Evolutionary conservation across 1,284 basidiomycete species (phyloP).

Genomic region (Rhodotorula glutinis): DNA sequence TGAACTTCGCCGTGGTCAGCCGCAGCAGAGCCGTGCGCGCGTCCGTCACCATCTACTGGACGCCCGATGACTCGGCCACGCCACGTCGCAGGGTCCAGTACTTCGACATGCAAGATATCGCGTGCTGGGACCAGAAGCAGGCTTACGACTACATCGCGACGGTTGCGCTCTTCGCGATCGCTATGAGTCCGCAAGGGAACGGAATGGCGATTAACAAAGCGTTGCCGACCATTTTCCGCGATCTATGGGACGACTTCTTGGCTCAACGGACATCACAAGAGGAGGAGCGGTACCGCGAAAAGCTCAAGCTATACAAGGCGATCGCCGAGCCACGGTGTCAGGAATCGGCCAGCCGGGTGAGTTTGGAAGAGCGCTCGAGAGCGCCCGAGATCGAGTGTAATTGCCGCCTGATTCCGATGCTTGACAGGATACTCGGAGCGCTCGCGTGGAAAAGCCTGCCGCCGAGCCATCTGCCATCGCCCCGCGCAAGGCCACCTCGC

Average conservation of each 20-base stretch:
- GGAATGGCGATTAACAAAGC: slow-evolving; percentile 47
- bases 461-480: slow-evolving; percentile 9
- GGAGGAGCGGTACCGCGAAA: slow-evolving; percentile 62
- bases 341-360: slow-evolving; percentile 36
- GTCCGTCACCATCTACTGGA: slow-evolving; percentile 69
- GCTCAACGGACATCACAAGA: slow-evolving; percentile 60
- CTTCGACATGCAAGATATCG: slow-evolving; percentile 58
- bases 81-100: slow-evolving; percentile 1
- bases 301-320: slow-evolving; percentile 55
- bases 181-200: slow-evolving; percentile 27
- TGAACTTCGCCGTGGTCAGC: slow-evolving; percentile 65
- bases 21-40: slow-evolving; percentile 66
- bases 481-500: slow-evolving; percentile 13
- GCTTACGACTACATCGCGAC: slow-evolving; percentile 90
- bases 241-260: slow-evolving; percentile 92
- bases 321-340: slow-evolving; percentile 55
- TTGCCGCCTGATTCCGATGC: not conserved
- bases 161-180: slow-evolving; percentile 60
- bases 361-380: not conserved
- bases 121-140: slow-evolving; percentile 71
- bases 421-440: slow-evolving; percentile 17
- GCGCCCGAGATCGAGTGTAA: fast-evolving
- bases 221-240: slow-evolving; percentile 77
- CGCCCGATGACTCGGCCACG: slow-evolving; percentile 46
- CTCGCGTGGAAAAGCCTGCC: slow-evolving; percentile 5